Conservation (phyloP, 202 grass and related monocot species). For the Digitaria exilis region DNA sequence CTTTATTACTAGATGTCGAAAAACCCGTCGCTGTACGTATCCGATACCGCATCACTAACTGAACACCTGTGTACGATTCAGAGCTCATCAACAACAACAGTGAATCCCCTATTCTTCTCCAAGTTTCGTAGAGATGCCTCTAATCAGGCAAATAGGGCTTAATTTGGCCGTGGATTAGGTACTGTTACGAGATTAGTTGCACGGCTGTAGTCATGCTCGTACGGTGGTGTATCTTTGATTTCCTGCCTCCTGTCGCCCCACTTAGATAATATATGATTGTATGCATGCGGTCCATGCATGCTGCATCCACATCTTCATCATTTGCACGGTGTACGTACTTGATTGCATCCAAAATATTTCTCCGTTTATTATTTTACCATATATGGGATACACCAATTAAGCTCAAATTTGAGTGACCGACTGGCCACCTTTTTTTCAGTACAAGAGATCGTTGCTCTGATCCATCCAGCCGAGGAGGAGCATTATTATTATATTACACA, state of each 20-base stretch:
- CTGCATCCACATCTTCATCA: constrained; percentile 35
- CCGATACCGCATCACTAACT: neutral
- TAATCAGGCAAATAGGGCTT: constrained; percentile 21
- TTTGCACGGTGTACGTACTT: constrained; percentile 13
- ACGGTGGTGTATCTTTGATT: constrained; percentile 63
- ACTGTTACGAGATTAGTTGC: constrained; percentile 41
- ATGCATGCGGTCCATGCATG: constrained; percentile 39
- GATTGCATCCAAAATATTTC: constrained; percentile 21
- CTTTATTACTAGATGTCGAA: neutral
- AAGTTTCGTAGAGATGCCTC: neutral
- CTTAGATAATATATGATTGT: constrained; percentile 35
- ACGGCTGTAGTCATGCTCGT: constrained; percentile 48
- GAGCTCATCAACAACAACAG: neutral
- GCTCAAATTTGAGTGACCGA: neutral
- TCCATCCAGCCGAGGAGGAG: too few relatives aligned
- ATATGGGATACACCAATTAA: neutral
- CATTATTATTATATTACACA: neutral
- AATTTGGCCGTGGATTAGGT: constrained; percentile 17
- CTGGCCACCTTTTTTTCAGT: neutral
- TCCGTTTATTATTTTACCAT: neutral
- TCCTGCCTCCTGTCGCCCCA: constrained; percentile 55
- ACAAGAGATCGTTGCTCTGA: neutral
- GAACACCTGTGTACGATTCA: neutral
- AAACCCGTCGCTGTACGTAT: constrained; percentile 9
- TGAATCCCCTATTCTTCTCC: neutral